Evolutionary conservation across 2,329 filamentous ascomycete genomes (phyloP).

Genomic region (Biscogniauxia marginata): DNA sequence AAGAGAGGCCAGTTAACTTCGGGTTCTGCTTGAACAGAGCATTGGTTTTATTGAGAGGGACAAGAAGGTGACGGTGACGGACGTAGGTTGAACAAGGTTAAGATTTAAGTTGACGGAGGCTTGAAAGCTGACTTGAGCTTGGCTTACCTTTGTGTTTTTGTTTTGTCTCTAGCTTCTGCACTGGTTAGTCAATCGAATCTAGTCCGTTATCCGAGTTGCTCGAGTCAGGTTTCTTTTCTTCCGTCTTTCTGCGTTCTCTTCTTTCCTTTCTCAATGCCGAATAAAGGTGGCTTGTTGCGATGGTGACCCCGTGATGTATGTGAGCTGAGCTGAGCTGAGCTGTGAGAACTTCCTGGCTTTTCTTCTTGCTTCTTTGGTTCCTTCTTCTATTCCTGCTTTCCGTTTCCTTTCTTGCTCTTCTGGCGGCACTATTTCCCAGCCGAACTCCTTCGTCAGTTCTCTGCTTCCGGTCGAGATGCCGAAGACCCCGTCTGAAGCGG

Average conservation of each 20-base stretch:
- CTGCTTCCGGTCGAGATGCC: neutral
- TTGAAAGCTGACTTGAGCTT: neutral
- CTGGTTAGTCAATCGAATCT: neutral
- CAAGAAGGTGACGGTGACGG: neutral
- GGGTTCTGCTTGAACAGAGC: neutral
- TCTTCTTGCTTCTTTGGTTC: neutral
- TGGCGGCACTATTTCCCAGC: too few species aligned
- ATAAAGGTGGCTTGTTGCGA: too few species aligned
- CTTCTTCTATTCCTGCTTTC: neutral
- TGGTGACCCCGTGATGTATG: too few species aligned
- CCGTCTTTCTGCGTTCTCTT: neutral
- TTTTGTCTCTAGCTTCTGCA: neutral
- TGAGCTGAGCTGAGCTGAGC: too few species aligned
- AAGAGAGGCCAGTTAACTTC: neutral
- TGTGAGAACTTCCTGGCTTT: too few species aligned
- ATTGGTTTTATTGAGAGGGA: neutral
- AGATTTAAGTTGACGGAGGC: constrained; percentile 3
- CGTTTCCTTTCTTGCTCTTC: too few species aligned
- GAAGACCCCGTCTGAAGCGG: too few species aligned
- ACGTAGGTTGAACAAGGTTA: constrained; percentile 4
- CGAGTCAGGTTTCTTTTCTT: neutral
- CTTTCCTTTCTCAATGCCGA: neutral
- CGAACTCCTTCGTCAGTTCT: neutral
- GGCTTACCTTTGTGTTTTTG: neutral
- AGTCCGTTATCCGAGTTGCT: neutral